Evolutionary conservation across 805 yeast genomes (phyloP).

Genomic region (Cyberlindnera subsufficiens): DNA sequence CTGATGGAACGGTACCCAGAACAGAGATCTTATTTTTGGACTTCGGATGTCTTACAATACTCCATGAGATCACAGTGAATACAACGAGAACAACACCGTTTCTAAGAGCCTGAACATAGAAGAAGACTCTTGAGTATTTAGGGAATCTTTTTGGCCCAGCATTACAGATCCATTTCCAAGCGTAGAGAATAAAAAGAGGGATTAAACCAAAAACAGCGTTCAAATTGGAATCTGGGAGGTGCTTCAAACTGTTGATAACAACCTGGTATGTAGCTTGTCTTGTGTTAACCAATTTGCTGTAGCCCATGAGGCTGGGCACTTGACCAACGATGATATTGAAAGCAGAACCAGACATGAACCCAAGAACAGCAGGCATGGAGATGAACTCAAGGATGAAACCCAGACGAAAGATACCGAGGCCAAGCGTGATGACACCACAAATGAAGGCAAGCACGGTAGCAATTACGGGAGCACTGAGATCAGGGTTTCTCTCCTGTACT

Average conservation of each 20-base stretch:
- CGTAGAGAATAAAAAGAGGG: slow-evolving; percentile 62
- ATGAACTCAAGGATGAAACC: slow-evolving; percentile 88
- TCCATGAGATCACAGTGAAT: slow-evolving; percentile 80
- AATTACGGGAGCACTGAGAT: slow-evolving; percentile 56
- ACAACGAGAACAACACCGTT: slow-evolving; percentile 77
- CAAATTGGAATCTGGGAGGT: slow-evolving; percentile 58
- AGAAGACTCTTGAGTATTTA: slow-evolving; percentile 44
- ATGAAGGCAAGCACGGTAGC: slow-evolving; percentile 76
- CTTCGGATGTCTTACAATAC: slow-evolving; percentile 49
- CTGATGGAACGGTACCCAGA: slow-evolving; percentile 77
- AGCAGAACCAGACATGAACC: slow-evolving; percentile 95
- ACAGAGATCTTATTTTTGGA: slow-evolving; percentile 42
- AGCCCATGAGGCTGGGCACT: slow-evolving; percentile 83
- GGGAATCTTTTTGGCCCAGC: slow-evolving; percentile 61
- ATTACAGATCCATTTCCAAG: slow-evolving; percentile 62
- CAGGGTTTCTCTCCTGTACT: slow-evolving; percentile 49
- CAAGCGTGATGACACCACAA: slow-evolving; percentile 82
- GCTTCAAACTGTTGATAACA: slow-evolving; percentile 64
- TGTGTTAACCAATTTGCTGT: slow-evolving; percentile 57
- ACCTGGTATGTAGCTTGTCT: slow-evolving; percentile 66
- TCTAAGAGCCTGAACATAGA: slow-evolving; percentile 72
- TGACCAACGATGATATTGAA: slow-evolving; percentile 78
- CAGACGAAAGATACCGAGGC: slow-evolving; percentile 73
- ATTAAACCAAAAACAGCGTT: slow-evolving; percentile 91
- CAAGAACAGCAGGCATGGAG: slow-evolving; percentile 87